These are phyloP conservation scores for Hemisphaericaspora lyxosophila DNA, from an alignment of 1,139 yeast species.

Conservation along the genomic window DNA sequence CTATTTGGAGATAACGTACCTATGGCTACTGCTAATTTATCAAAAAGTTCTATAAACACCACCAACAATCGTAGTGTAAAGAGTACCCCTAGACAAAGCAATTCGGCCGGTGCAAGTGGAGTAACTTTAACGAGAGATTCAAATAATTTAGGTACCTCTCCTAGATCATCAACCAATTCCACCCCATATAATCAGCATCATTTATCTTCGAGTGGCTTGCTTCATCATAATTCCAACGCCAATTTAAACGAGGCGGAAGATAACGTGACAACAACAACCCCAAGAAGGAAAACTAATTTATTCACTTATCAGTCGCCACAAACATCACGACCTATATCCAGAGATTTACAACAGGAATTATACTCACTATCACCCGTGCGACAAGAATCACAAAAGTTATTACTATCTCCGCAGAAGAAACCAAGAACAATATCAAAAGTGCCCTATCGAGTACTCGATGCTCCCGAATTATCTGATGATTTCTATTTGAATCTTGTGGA, in stretches of 20 bases:
- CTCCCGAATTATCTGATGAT: slow-evolving; percentile 94
- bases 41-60: slow-evolving; percentile 9
- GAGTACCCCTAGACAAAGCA: slow-evolving; percentile 8
- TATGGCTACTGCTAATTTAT: slow-evolving; percentile 42
- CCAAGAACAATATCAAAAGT: slow-evolving; percentile 77
- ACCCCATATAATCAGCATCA: slow-evolving; percentile 2
- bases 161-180: slow-evolving; percentile 18
- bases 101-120: slow-evolving; percentile 2
- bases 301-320: slow-evolving; percentile 73
- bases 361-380: slow-evolving; percentile 87
- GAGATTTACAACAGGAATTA: slow-evolving; percentile 68
- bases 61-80: slow-evolving; percentile 8
- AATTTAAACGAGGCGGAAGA: slow-evolving; percentile 1
- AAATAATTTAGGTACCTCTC: slow-evolving; percentile 23
- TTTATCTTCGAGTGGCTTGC: slow-evolving; percentile 1
- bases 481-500: slow-evolving; percentile 88
- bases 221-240: slow-evolving; percentile 12
- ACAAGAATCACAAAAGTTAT: slow-evolving; percentile 76
- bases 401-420: slow-evolving; percentile 79
- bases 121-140: background rate
- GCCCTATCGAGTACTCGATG: slow-evolving; percentile 92
- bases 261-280: slow-evolving; percentile 38
- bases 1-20: slow-evolving; percentile 86
- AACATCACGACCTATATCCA: slow-evolving; percentile 57
- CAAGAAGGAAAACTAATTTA: slow-evolving; percentile 58